A percentile compares a stretch with the other conserved stretches of the same genome.
Evolutionary conservation across 2,329 filamentous ascomycete genomes (phyloP).

Genomic region (Fusarium coffeatum): DNA sequence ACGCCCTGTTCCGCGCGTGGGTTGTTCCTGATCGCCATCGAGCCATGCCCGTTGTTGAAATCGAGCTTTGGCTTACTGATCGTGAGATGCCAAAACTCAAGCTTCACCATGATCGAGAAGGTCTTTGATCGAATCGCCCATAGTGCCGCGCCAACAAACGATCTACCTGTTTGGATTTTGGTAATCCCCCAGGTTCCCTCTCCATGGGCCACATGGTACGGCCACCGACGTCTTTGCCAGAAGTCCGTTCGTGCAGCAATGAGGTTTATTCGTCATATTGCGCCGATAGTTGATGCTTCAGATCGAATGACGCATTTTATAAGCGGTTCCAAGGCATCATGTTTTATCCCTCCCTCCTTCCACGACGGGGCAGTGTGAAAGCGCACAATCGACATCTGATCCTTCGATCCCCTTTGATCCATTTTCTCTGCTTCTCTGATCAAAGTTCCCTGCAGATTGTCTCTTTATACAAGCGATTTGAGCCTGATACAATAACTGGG

Average conservation of each 20-base stretch:
- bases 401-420: constrained; percentile 1
- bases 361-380: constrained; percentile 15
- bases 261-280: constrained; percentile 29
- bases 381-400: constrained; percentile 1
- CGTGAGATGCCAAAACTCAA: constrained; percentile 39
- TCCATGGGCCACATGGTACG: constrained; percentile 35
- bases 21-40: constrained; percentile 46
- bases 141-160: constrained; percentile 30
- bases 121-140: constrained; percentile 23
- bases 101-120: constrained; percentile 33
- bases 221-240: constrained; percentile 29
- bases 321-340: constrained; percentile 27
- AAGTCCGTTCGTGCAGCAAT: constrained; percentile 17
- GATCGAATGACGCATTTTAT: constrained; percentile 29
- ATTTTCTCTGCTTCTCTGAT: background rate
- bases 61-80: constrained; percentile 50
- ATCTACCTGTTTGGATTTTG: constrained; percentile 28
- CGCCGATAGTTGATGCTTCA: constrained; percentile 15
- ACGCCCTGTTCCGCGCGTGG: constrained; percentile 31
- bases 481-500: background rate
- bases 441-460: constrained; percentile 3
- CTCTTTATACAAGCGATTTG: background rate
- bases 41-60: constrained; percentile 45
- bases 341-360: constrained; percentile 10
- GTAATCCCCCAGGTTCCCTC: constrained; percentile 26